A percentile compares a stretch with the other conserved stretches of the same genome.
These are phyloP conservation scores for Saccharomyces kudriavzevii DNA, from an alignment of 805 yeast species.

Conservation along the genomic window DNA sequence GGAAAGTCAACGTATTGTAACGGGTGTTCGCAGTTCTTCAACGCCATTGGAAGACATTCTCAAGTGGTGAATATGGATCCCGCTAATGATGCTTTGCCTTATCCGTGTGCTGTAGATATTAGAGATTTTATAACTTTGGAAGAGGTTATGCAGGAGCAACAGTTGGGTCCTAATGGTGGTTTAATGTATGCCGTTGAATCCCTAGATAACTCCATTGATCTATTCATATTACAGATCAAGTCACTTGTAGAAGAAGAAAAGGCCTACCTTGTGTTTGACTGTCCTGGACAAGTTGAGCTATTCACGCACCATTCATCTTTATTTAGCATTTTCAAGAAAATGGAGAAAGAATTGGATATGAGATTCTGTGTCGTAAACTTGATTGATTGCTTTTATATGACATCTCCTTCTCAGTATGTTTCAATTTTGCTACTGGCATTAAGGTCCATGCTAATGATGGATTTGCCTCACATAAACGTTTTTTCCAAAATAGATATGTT, in stretches of 20 bases:
- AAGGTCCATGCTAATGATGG: conserved; percentile 87
- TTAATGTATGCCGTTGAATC: conserved; percentile 79
- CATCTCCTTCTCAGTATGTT: conserved; percentile 82
- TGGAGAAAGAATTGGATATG: conserved; percentile 58
- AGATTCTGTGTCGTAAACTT: conserved; percentile 79
- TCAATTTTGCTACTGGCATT: conserved; percentile 73
- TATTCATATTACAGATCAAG: conserved; percentile 48
- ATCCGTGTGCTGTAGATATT: conserved; percentile 70
- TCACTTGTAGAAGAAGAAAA: conserved; percentile 47
- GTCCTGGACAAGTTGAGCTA: conserved; percentile 94
- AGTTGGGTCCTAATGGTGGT: conserved; percentile 84
- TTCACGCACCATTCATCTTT: conserved; percentile 84
- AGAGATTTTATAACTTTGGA: conserved; percentile 69
- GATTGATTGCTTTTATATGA: conserved; percentile 73
- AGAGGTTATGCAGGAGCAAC: conserved; percentile 65
- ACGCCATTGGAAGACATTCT: conserved; percentile 87
- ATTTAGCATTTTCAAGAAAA: conserved; percentile 51
- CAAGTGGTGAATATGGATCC: conserved; percentile 88
- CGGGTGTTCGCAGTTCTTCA: conserved; percentile 86
- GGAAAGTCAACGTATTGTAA: conserved; percentile 93
- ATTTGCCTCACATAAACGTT: conserved; percentile 88
- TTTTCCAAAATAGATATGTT: conserved; percentile 84
- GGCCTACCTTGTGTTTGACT: conserved; percentile 71
- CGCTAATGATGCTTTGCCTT: conserved; percentile 66
- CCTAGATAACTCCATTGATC: conserved; percentile 47